Conservation (phyloP, 192 early-diverging fungal species). For the Gryganskiella cystojenkinii region DNA sequence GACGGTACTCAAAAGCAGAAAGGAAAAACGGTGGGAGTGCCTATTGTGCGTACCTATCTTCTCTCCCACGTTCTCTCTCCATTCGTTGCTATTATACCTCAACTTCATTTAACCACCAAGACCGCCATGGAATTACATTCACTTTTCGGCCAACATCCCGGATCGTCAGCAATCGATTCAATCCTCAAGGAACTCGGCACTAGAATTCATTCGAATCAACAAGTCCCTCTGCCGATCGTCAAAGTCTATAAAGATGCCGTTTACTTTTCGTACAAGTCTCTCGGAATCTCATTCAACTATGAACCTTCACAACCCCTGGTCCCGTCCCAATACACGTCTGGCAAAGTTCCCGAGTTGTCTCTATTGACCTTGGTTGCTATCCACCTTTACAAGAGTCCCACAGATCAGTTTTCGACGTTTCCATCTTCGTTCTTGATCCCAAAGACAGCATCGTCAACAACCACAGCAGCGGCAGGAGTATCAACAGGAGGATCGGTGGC, state of each 20-base stretch:
- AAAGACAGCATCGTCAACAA: not conserved
- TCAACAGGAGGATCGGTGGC: no score
- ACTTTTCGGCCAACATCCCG: constrained; percentile 18
- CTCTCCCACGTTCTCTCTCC: no score
- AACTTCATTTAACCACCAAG: not conserved
- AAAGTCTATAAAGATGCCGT: constrained; percentile 52
- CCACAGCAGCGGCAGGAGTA: not conserved
- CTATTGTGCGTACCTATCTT: no score
- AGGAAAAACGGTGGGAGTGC: no score
- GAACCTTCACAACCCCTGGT: constrained; percentile 14
- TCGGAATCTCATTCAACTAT: constrained; percentile 60
- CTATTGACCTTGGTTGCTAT: constrained; percentile 48
- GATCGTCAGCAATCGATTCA: not conserved
- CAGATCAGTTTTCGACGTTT: constrained; percentile 54
- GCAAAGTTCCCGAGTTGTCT: constrained; percentile 1
- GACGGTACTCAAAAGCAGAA: no score
- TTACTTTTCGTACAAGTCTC: constrained; percentile 50
- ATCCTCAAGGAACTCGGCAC: not conserved
- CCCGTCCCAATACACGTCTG: not conserved
- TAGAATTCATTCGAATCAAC: not conserved
- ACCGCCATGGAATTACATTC: constrained; percentile 43
- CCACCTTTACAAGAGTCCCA: constrained; percentile 53
- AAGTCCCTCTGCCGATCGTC: constrained; percentile 27
- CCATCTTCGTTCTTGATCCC: constrained; percentile 30
- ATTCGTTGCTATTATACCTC: no score